Conservation (phyloP, 2,329 filamentous ascomycete genomes). For the Cercospora beticola region DNA sequence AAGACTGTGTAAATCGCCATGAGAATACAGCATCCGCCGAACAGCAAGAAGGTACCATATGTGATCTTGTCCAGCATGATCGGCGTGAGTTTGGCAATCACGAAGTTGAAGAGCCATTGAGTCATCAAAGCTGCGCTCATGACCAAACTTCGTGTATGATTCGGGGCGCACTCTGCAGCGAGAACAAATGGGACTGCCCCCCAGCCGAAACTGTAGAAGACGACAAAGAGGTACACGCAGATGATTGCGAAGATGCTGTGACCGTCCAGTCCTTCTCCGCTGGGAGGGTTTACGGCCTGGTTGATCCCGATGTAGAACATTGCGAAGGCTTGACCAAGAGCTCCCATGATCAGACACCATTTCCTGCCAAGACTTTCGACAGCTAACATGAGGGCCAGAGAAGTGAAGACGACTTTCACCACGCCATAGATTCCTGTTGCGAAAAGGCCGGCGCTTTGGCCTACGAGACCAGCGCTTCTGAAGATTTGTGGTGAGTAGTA, state of each 20-base stretch:
- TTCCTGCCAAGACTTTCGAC: slow-evolving; percentile 49
- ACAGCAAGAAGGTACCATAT: slow-evolving; percentile 44
- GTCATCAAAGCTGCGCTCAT: slow-evolving; percentile 49
- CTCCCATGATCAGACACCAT: slow-evolving; percentile 47
- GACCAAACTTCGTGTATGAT: slow-evolving; percentile 42
- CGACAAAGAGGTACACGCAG: slow-evolving; percentile 52
- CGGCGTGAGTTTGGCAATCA: slow-evolving; percentile 37
- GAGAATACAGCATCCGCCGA: slow-evolving; percentile 43
- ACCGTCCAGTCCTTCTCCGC: slow-evolving; percentile 43
- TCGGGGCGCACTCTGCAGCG: slow-evolving; percentile 39
- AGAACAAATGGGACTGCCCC: slow-evolving; percentile 49
- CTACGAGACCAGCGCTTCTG: slow-evolving; percentile 43
- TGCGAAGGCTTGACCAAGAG: slow-evolving; percentile 45
- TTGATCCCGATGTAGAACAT: slow-evolving; percentile 45
- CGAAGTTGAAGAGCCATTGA: slow-evolving; percentile 47
- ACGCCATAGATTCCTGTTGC: slow-evolving; percentile 50
- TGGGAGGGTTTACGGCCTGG: slow-evolving; percentile 50
- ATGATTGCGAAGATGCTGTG: slow-evolving; percentile 57
- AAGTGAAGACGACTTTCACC: slow-evolving; percentile 48
- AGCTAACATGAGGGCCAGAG: slow-evolving; percentile 46
- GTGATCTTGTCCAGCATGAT: slow-evolving; percentile 47
- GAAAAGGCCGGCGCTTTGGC: slow-evolving; percentile 44
- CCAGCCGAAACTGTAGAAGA: slow-evolving; percentile 50
- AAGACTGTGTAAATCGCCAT: slow-evolving; percentile 46
- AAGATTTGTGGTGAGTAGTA: slow-evolving; percentile 50